Evolutionary conservation across 768 basidiomycete genomes (phyloP), one percentile per base, ranked within the genome.

Genomic region (Tulasnella sp.): DNA sequence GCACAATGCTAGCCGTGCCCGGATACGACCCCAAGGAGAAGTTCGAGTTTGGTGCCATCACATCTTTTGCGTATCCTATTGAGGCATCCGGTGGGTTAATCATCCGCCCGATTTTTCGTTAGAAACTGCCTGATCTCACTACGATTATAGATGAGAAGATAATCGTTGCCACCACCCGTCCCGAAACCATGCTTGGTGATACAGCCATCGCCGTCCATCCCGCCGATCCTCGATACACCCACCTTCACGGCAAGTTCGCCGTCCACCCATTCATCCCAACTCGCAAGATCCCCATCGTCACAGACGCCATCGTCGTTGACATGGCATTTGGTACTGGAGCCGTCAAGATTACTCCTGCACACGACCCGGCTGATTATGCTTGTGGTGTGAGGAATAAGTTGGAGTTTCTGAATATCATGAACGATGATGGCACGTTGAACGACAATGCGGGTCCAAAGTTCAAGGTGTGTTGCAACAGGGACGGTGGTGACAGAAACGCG

Each of bases 131-230:
- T 11, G 21, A 15, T 43, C 32, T 62, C 51, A 8, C 34, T 19
- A 52, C 21, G 29, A 17, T 4, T 19, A 5, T 58, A 86, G 93
- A 95, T 56, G 94, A 97, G 69, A 85, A 78, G 68, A 85, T 99
- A 61, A 77, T 96, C 55, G 84, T 99, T 41, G 95, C 96, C 0
- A 99, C 96, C 1, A 98, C 95, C 4, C 90, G 96, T 76, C 94
- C 94, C 0, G 96, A 98, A 72, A 97, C 96, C 0, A 95, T 98
- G 90, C 78, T 99, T 0, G 96, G 96, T 34, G 96, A 98, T 78
- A 91, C 93, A 1, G 96, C 89, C 26, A 85, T 99, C 23, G 96
- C 96, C 27, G 90, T 98, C 0, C 95, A 99, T 72, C 94, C 93
- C 2, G 81, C 94, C 61, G 95, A 98, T 70, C 73, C 79, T 8